phyloP scores from a whole-genome alignment of 208 protist genomes.

The Vickermania ingenoplastis region DNA sequence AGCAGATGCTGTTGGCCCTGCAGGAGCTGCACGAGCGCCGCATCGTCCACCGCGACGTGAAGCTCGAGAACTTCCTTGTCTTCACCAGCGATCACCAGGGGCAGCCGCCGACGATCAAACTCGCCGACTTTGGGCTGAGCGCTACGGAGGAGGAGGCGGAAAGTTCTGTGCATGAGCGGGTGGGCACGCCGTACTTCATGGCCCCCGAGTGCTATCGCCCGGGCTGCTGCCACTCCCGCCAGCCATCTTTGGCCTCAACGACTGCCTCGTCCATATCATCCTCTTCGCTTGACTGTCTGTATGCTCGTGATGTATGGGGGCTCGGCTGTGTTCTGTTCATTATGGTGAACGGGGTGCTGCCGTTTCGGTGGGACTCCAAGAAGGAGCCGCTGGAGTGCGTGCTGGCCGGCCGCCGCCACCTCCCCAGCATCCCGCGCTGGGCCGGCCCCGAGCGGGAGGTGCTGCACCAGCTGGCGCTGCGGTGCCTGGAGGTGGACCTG shows the following conservation, averaged over 20 bases:
- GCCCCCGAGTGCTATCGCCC: conserved; percentile 20
- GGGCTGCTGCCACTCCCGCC: conserved; percentile 20
- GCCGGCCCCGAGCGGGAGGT: conserved; percentile 2
- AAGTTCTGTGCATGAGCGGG: background rate
- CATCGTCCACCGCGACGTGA: conserved; percentile 84
- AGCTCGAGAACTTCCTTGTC: conserved; percentile 90
- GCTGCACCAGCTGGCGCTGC: conserved; percentile 16
- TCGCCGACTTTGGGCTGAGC: conserved; percentile 66
- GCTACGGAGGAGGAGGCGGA: background rate
- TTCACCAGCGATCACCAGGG: conserved; percentile 16
- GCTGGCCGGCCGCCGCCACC: background rate
- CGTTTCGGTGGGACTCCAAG: conserved; percentile 10
- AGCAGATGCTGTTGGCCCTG: conserved; percentile 17
- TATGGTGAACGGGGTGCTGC: conserved; percentile 12
- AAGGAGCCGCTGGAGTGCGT: background rate
- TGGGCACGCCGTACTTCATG: conserved; percentile 48
- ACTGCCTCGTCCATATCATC: conserved; percentile 6
- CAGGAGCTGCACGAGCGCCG: conserved; percentile 14
- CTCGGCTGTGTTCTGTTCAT: conserved; percentile 26
- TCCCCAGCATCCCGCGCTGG: background rate
- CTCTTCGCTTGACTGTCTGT: background rate
- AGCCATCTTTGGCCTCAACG: conserved; percentile 5
- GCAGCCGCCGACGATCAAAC: conserved; percentile 19
- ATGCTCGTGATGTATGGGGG: conserved; percentile 23
- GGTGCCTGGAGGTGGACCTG: conserved; percentile 11